phyloP scores from a whole-genome alignment of 805 yeast species.

The Yarrowia divulgata region DNA sequence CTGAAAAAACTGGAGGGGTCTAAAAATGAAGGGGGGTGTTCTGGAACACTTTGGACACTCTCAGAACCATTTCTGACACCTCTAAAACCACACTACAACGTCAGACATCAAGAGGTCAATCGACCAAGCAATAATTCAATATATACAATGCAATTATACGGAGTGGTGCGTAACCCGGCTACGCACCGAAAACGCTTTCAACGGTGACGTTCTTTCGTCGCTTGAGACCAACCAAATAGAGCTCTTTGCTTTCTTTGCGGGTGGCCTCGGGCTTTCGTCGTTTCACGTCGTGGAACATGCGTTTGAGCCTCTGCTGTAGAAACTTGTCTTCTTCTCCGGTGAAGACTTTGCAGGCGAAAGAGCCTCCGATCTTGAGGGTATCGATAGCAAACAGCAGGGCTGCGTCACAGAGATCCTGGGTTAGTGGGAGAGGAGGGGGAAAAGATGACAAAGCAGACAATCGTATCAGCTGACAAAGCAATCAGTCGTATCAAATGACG shows the following conservation, averaged over 20 bases:
- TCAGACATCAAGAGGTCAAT: neutral
- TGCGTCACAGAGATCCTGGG: slow-evolving; percentile 84
- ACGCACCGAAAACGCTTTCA: slow-evolving; percentile 41
- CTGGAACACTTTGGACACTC: no score
- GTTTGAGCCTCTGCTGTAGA: slow-evolving; percentile 65
- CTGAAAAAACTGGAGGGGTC: no score
- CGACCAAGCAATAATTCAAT: no score
- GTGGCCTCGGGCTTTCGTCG: slow-evolving; percentile 84
- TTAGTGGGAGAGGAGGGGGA: no score
- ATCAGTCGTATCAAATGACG: no score
- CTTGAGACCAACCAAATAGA: slow-evolving; percentile 75
- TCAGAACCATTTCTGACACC: no score
- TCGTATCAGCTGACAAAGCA: no score
- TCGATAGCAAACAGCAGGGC: slow-evolving; percentile 79
- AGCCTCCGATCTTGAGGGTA: slow-evolving; percentile 73
- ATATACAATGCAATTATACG: neutral
- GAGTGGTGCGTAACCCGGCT: neutral
- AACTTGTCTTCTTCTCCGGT: slow-evolving; percentile 79
- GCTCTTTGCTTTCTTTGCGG: slow-evolving; percentile 79
- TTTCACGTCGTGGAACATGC: slow-evolving; percentile 66
- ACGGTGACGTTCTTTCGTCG: slow-evolving; percentile 51
- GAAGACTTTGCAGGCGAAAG: slow-evolving; percentile 81
- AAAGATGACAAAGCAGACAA: no score
- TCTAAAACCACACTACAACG: no score
- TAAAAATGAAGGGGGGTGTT: no score